phyloP scores from a whole-genome alignment of 2,329 filamentous ascomycete species.

The Calonectria pseudoreteaudii region DNA sequence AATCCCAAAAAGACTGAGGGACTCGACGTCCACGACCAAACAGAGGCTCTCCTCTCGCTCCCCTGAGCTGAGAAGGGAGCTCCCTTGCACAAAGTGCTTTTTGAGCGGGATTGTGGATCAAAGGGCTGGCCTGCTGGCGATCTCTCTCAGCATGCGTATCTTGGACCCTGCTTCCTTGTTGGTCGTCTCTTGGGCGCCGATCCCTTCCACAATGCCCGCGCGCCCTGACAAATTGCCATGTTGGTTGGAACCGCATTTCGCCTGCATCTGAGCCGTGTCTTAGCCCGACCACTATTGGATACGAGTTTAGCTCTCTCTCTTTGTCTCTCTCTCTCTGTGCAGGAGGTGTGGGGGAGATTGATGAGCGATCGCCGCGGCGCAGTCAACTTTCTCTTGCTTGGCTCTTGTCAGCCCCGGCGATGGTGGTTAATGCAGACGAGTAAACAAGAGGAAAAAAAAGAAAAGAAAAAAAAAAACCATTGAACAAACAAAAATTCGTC shows the following conservation, averaged over 20 bases:
- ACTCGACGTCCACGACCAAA: not conserved
- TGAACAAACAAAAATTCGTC: not conserved
- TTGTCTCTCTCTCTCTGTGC: too few relatives aligned
- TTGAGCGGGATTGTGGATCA: not conserved
- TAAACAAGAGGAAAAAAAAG: not conserved
- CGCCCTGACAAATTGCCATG: not conserved
- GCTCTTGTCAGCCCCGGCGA: not conserved
- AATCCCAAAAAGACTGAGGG: not conserved
- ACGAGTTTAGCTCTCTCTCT: not conserved
- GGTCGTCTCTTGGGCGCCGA: not conserved
- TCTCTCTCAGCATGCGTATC: not conserved
- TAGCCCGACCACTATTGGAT: not conserved
- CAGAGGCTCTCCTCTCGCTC: not conserved
- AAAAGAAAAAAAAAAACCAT: not conserved
- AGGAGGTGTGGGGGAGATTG: not conserved
- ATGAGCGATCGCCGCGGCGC: not conserved
- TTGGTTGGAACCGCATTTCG: not conserved
- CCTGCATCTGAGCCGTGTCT: not conserved
- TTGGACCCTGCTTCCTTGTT: not conserved
- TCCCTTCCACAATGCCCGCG: not conserved
- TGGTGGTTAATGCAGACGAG: not conserved
- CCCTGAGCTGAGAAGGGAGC: not conserved
- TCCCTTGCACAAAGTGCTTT: not conserved
- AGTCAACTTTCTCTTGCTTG: not conserved
- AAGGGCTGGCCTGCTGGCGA: not conserved